A percentile compares a stretch with the other conserved stretches of the same genome.
Evolutionary conservation across 352 stramenopile species (phyloP).

Genomic region (Phytophthora meadii): DNA sequence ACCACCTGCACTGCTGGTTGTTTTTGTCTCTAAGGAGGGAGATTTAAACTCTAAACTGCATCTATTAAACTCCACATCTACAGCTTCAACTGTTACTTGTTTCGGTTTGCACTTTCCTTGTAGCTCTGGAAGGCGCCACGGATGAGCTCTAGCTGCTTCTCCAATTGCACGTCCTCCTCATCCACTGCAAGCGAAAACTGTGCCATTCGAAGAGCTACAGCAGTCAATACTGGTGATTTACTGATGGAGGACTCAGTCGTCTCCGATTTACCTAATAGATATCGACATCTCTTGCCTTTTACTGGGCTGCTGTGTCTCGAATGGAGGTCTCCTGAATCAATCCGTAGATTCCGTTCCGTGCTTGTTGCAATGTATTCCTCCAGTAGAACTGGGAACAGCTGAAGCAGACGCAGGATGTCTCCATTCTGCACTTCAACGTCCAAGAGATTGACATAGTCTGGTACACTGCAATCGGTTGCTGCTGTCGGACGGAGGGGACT

Average conservation of each 20-base stretch:
- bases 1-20: neutral
- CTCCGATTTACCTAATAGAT: neutral
- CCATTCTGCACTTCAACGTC: constrained; percentile 33
- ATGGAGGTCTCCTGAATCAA: neutral
- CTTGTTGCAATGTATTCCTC: constrained; percentile 46
- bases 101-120: constrained; percentile 6
- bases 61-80: neutral
- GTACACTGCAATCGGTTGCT: constrained; percentile 20
- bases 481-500: constrained; percentile 17
- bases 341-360: neutral
- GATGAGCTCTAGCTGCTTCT: constrained; percentile 49
- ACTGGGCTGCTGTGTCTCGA: constrained; percentile 1
- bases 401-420: constrained; percentile 53
- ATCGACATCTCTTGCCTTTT: neutral
- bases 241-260: neutral
- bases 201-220: neutral
- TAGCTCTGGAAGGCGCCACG: constrained; percentile 44
- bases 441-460: constrained; percentile 24
- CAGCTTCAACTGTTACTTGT: neutral
- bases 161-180: constrained; percentile 26
- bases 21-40: neutral
- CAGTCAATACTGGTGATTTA: constrained; percentile 1
- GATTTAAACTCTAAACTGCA: neutral
- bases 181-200: neutral
- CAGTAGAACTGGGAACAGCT: constrained; percentile 57